These are phyloP conservation scores for Vaccinium corymbosum DNA, from an alignment of 148 eudicot species.

Conservation along the genomic window DNA sequence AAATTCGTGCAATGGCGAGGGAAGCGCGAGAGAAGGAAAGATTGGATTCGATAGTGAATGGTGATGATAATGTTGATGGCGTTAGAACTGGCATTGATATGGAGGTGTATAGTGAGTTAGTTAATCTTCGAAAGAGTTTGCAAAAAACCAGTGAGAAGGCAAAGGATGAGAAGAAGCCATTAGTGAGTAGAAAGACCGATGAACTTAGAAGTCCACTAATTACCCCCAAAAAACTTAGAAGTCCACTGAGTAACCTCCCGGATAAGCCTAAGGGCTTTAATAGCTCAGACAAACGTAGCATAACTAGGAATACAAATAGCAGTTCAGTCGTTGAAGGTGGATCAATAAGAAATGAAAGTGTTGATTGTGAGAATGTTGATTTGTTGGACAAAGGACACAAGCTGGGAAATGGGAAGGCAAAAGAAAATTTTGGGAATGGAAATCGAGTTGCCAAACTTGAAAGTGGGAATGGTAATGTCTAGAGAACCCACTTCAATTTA, in stretches of 20 bases:
- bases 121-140: constrained; percentile 37
- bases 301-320: constrained; percentile 15
- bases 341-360: constrained; percentile 19
- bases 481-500: not conserved
- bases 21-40: constrained; percentile 60
- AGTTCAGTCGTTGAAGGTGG: constrained; percentile 24
- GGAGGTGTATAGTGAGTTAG: constrained; percentile 54
- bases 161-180: constrained; percentile 26
- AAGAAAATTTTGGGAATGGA: constrained; percentile 12
- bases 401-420: constrained; percentile 22
- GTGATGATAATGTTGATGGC: constrained; percentile 25
- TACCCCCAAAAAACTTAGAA: not conserved
- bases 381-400: constrained; percentile 5
- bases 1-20: constrained; percentile 77
- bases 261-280: constrained; percentile 66
- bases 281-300: constrained; percentile 21
- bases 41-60: constrained; percentile 19
- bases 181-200: constrained; percentile 52
- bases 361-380: constrained; percentile 18
- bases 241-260: constrained; percentile 18
- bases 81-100: constrained; percentile 44
- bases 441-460: constrained; percentile 21
- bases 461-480: constrained; percentile 34
- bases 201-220: constrained; percentile 29
- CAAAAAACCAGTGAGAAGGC: constrained; percentile 21